Evolutionary conservation across 2,329 filamentous ascomycete species (phyloP).

Genomic region (Colletotrichum costaricense): DNA sequence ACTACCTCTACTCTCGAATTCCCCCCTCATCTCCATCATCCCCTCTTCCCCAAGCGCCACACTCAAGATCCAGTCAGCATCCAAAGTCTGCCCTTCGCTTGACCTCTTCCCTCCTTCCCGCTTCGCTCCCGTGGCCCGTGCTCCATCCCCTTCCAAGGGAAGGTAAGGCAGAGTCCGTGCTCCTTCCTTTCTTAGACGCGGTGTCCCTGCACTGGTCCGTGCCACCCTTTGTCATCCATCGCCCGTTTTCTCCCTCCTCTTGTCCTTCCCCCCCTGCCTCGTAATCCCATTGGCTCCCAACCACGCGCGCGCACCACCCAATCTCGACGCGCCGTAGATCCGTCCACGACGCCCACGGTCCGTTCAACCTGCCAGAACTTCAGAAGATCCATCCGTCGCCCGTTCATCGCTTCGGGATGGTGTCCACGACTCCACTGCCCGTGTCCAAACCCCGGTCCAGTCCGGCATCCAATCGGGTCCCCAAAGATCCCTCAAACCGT

Average conservation of each 20-base stretch:
- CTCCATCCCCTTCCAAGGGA: background rate
- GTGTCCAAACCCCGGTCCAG: background rate
- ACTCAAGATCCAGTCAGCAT: constrained; percentile 5
- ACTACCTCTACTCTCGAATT: background rate
- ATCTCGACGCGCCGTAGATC: constrained; percentile 35
- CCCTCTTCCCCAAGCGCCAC: constrained; percentile 17
- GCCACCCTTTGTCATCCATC: background rate
- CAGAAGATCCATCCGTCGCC: background rate
- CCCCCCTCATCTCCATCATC: background rate
- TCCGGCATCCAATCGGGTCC: constrained; percentile 30
- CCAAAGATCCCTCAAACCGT: background rate
- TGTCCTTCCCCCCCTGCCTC: background rate
- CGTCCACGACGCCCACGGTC: too few relatives aligned
- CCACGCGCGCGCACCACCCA: constrained; percentile 23
- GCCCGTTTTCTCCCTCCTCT: background rate
- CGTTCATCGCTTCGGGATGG: background rate
- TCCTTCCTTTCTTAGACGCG: background rate
- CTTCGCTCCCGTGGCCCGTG: background rate
- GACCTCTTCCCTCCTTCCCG: background rate
- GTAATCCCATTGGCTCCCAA: constrained; percentile 11
- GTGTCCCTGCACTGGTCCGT: background rate
- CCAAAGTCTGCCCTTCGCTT: background rate
- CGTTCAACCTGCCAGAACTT: background rate
- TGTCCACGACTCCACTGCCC: too few relatives aligned
- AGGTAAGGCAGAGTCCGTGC: background rate